These are phyloP conservation scores for Boletus bicolor DNA, from an alignment of 768 basidiomycete species.

Conservation along the genomic window DNA sequence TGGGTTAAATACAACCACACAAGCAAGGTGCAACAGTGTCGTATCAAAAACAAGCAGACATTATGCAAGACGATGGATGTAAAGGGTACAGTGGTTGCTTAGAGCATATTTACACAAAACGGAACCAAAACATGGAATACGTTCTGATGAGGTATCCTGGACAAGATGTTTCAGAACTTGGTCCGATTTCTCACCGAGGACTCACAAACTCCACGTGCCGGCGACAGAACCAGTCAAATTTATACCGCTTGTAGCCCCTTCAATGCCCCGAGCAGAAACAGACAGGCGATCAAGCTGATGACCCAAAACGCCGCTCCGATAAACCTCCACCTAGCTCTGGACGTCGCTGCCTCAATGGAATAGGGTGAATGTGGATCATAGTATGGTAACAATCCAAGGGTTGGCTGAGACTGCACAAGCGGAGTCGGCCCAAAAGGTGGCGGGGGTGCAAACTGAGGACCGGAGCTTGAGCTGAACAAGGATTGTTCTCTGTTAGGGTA, in stretches of 20 bases:
- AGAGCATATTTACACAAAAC: background rate
- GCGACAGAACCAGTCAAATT: background rate
- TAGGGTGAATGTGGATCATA: conserved; percentile 43
- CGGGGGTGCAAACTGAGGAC: conserved; percentile 17
- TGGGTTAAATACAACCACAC: background rate
- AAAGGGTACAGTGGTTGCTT: background rate
- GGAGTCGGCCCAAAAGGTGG: conserved; percentile 40
- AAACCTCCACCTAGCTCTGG: conserved; percentile 44
- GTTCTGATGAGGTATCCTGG: background rate
- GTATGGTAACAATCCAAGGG: conserved; percentile 36
- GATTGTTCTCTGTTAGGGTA: conserved; percentile 14
- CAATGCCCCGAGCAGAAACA: conserved; percentile 28
- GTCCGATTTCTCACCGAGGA: background rate
- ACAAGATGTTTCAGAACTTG: background rate
- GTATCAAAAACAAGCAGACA: background rate
- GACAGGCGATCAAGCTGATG: conserved; percentile 29
- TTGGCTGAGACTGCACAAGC: conserved; percentile 33
- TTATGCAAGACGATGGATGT: background rate
- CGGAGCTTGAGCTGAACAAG: conserved; percentile 15
- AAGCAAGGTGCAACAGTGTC: background rate
- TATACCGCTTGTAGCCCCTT: conserved; percentile 11
- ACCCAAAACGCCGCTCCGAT: conserved; percentile 40
- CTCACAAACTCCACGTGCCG: background rate
- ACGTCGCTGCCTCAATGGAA: conserved; percentile 35
- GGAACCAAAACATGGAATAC: background rate